Evolutionary conservation across 495 filamentous ascomycete species (phyloP), one percentile per base, ranked within the genome.

Genomic region (Penicillium lividum): DNA sequence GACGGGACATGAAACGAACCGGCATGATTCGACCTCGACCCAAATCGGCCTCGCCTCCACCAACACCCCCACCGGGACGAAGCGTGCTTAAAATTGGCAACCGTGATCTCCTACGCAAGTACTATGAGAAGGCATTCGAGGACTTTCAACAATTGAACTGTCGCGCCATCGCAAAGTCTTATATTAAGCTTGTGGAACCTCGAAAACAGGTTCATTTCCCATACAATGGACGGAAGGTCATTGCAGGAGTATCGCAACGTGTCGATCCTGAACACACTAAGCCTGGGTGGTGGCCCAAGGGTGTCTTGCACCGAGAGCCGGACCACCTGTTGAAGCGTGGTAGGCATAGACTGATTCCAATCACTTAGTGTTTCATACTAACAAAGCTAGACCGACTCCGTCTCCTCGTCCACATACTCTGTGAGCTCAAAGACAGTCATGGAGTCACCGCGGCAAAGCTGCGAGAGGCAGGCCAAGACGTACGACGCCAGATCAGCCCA

Each of bases 191-290:
- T 15, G 87, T 96, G 3, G 89, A 92, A 51, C 89, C 92, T 0
- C 90, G 89, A 59, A 97, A 97, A 69, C 91, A 96, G 67, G 85
- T 87, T 0, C 86, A 81, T 45, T 85, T 89, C 61, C 93, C 93
- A 0, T 96, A 96, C 67, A 91, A 87, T 40, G 77, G 82, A 29
- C 78, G 84, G 9, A 77, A 84, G 48, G 65, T 64, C 5, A 61
- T 70, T 13, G 62, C 65, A 60, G 79, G 46, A 73, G 77, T 61
- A 66, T 81, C 43, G 9, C 70, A 74, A 44, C 66, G 64, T 6
- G 68, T 72, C 15, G 70, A 78, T 53, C 75, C 77, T 0, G 77
- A 80, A 54, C 56, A 68, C 44, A 80, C 77, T 5, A 80, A 78
- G 40, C 91, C 91, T 6, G 80, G 77, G 18, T 96, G 91, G 91